Percentiles rank a stretch among this genome's conserved stretches.
phyloP scores from a whole-genome alignment of 1,139 yeast species.

The Geotrichum aggregatum region DNA sequence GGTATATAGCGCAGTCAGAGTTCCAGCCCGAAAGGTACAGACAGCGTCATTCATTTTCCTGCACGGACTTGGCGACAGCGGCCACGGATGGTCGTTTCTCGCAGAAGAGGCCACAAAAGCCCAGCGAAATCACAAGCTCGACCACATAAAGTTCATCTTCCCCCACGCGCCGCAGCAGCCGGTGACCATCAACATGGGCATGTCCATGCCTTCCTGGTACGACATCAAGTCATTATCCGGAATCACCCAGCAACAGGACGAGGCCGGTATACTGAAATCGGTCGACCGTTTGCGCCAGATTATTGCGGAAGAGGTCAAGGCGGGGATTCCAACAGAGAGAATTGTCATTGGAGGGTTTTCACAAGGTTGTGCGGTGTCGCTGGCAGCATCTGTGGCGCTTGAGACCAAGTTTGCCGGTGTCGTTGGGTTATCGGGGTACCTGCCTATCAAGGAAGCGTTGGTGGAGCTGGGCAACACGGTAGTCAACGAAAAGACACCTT shows the following conservation, averaged over 20 bases:
- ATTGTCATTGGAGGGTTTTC: slow-evolving; percentile 90
- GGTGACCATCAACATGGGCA: slow-evolving; percentile 64
- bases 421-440: slow-evolving; percentile 73
- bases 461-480: slow-evolving; percentile 28
- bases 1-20: slow-evolving; percentile 26
- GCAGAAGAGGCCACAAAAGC: slow-evolving; percentile 39
- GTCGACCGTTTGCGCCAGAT: slow-evolving; percentile 51
- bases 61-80: slow-evolving; percentile 91
- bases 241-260: slow-evolving; percentile 50
- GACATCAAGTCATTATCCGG: slow-evolving; percentile 61
- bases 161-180: slow-evolving; percentile 83
- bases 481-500: slow-evolving; percentile 61
- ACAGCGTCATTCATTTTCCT: slow-evolving; percentile 71
- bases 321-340: slow-evolving; percentile 63
- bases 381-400: slow-evolving; percentile 45
- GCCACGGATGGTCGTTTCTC: slow-evolving; percentile 83
- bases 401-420: slow-evolving; percentile 73
- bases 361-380: slow-evolving; percentile 83
- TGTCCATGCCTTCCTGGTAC: slow-evolving; percentile 81
- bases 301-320: slow-evolving; percentile 58
- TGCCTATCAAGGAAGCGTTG: slow-evolving; percentile 49
- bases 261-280: slow-evolving; percentile 58
- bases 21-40: slow-evolving; percentile 34
- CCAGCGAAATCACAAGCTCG: slow-evolving; percentile 42
- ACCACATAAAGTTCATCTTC: slow-evolving; percentile 69